Percentiles rank a stretch among this genome's conserved stretches.
Conservation (phyloP, 164 flowering plant genomes). For the Annona cherimola region DNA sequence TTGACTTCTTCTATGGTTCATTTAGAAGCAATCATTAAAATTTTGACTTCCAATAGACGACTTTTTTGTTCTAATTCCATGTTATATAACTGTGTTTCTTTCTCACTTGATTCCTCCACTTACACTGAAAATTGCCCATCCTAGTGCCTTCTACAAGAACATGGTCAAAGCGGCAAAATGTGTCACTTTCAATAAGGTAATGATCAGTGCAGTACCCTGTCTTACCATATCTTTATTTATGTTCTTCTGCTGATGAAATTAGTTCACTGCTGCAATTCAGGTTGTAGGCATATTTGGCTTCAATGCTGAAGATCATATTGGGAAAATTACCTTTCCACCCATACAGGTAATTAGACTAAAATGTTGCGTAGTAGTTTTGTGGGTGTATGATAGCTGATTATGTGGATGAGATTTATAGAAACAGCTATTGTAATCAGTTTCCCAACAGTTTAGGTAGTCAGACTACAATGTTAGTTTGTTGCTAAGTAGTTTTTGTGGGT, state of each 20-base stretch:
- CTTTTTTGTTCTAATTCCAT: too few species aligned
- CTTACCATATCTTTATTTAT: slow-evolving; percentile 4
- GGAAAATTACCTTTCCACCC: slow-evolving; percentile 83
- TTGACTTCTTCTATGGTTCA: background rate
- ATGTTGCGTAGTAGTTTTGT: too few species aligned
- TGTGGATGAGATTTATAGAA: too few species aligned
- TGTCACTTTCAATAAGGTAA: slow-evolving; percentile 85
- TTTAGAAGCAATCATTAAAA: background rate
- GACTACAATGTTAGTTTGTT: too few species aligned
- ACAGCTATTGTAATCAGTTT: too few species aligned
- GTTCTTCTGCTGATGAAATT: background rate
- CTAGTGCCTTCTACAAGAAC: slow-evolving; percentile 84
- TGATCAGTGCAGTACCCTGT: background rate
- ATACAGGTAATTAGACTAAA: too few species aligned
- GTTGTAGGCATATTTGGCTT: slow-evolving; percentile 91
- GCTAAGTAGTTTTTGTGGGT: too few species aligned
- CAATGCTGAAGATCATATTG: slow-evolving; percentile 87
- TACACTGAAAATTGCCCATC: slow-evolving; percentile 14
- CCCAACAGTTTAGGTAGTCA: too few species aligned
- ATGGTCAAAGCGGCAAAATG: slow-evolving; percentile 81
- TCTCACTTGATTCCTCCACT: background rate
- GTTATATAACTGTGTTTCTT: background rate
- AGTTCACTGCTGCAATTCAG: slow-evolving; percentile 26
- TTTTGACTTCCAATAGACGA: too few species aligned
- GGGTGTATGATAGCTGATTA: too few species aligned